Evolutionary conservation across 192 early-diverging fungal species (phyloP), one percentile per base, ranked within the genome.

Genomic region (Backusella liffmaniae): DNA sequence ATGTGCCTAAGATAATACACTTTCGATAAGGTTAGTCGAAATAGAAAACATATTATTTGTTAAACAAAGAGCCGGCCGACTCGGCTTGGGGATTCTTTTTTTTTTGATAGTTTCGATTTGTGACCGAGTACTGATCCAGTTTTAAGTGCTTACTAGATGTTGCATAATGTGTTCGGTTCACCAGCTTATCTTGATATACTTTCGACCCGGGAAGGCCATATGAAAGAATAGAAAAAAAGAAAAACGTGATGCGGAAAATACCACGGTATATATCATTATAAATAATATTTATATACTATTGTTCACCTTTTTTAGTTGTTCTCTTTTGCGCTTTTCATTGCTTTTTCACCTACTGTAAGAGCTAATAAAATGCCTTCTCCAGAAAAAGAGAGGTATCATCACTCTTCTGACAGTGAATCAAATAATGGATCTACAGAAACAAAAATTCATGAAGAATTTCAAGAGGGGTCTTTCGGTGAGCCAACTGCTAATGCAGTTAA

Each of bases 401-500:
- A 49, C 18, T 62, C 10, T 16, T 71, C 44, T 30, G 39, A 71
- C 42, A 41, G 29, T 21, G 23, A 44, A 26, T 49, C 42, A 30
- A 71, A 41, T 32, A 29, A 71, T 29, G 29, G 42, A 44, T 71
- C 70, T 30, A 71, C 70, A 30, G 39, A 44, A 49, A 71, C 70
- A 16, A 62, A 29, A 26, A 23, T 71, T 30, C 30, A 46, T 30
- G 36, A 71, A 49, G 29, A 71, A 7, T 71, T 44, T 71, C 39
- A 71, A 44, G 70, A 69, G 4, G 67, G 67, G 9, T 39, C 34
- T 4, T 79, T 49, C 36, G 78, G 78, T 0, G 78, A 79, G 37
- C 39, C 78, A 2, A 51, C 51, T 18, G 73, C 53, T 2, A 79
- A 79, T 65, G 78, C 73, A 32, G 78, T 79, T 3, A 70, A 71